A percentile compares a stretch with the other conserved stretches of the same genome.
Conservation (phyloP, 73 alveolate species). For the Tetrahymena thermophila region DNA sequence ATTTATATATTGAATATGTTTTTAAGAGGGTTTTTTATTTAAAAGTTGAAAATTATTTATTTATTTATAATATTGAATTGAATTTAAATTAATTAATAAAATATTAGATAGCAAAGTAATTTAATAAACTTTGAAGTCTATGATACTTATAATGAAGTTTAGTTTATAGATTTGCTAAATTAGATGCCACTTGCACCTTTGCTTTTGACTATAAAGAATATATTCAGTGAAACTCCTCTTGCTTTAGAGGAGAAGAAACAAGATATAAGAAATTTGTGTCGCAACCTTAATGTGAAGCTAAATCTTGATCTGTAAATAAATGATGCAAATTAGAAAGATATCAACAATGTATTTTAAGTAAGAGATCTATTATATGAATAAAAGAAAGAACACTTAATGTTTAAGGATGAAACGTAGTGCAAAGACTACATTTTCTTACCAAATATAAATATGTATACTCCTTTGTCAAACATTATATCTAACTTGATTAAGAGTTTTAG, state of each 20-base stretch:
- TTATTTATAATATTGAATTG: too few species aligned
- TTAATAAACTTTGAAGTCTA: background rate
- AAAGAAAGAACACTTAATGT: background rate
- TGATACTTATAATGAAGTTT: background rate
- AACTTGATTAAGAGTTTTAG: background rate
- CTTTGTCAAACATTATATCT: background rate
- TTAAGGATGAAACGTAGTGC: background rate
- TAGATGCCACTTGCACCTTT: background rate
- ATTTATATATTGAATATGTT: too few species aligned
- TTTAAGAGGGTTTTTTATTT: too few species aligned
- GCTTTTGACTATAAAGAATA: background rate
- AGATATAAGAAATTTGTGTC: background rate
- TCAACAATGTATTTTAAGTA: background rate
- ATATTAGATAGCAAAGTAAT: background rate
- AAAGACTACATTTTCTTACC: background rate
- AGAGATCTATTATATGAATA: background rate
- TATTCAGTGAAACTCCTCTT: background rate
- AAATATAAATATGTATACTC: background rate
- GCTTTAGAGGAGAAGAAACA: background rate
- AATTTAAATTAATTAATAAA: background rate
- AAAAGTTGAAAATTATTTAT: too few species aligned
- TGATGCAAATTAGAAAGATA: background rate
- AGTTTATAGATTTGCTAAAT: background rate
- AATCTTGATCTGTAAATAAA: background rate
- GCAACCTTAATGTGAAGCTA: background rate